A percentile compares a stretch with the other conserved stretches of the same genome.
Evolutionary conservation across 2,329 filamentous ascomycete species (phyloP).

Genomic region (Fusarium siculi): DNA sequence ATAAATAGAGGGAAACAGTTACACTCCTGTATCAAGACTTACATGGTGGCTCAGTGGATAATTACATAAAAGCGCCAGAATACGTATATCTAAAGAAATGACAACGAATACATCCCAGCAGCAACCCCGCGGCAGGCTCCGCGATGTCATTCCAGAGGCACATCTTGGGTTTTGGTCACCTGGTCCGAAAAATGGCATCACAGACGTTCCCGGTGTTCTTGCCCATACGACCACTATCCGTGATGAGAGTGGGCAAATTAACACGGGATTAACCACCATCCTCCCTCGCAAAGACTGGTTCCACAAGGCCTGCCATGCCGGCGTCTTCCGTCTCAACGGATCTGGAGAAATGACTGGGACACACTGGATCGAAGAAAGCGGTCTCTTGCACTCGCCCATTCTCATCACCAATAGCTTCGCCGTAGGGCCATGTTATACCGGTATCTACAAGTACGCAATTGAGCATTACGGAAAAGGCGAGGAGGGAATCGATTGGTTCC

Average conservation of each 20-base stretch:
- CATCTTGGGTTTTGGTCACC: neutral
- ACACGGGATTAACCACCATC: neutral
- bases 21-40: fast-evolving
- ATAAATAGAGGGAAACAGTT: fast-evolving
- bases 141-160: neutral
- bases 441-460: neutral
- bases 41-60: neutral
- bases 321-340: neutral
- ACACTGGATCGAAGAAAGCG: neutral
- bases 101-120: neutral
- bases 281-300: neutral
- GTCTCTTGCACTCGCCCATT: neutral
- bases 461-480: neutral
- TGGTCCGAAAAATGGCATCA: neutral
- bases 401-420: neutral
- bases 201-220: neutral
- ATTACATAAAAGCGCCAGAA: fast-evolving
- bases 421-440: neutral
- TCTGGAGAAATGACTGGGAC: neutral
- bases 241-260: neutral
- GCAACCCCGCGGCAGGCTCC: neutral
- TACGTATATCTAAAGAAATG: neutral
- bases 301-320: neutral
- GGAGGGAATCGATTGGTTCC: neutral
- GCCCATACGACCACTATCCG: neutral